Conservation (phyloP, 2,329 filamentous ascomycete species). For the Juglanconis oblonga region DNA sequence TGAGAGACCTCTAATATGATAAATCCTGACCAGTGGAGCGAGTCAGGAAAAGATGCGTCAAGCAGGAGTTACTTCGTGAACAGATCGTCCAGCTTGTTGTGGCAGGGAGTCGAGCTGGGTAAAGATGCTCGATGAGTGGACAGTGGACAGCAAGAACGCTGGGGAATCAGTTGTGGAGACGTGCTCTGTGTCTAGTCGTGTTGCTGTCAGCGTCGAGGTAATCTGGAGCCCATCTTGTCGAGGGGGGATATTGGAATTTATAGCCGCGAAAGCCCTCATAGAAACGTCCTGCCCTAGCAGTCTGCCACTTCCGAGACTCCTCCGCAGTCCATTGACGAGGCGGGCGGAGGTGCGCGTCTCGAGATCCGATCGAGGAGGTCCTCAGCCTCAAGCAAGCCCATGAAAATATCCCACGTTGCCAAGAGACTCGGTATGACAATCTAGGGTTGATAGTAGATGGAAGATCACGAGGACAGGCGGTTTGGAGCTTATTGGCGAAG, state of each 20-base stretch:
- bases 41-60: not conserved
- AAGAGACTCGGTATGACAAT: not conserved
- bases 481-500: slow-evolving; percentile 11
- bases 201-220: not conserved
- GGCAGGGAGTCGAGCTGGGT: not conserved
- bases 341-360: not conserved
- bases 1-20: not conserved
- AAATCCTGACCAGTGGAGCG: not conserved
- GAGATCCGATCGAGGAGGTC: not conserved
- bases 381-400: not conserved
- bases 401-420: slow-evolving; percentile 4
- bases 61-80: not conserved
- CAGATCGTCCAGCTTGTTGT: not conserved
- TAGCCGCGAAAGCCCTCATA: not conserved
- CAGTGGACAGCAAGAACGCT: not conserved
- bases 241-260: slow-evolving; percentile 9
- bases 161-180: not conserved
- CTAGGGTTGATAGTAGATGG: not conserved
- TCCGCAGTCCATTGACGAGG: not conserved
- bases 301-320: not conserved
- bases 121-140: not conserved
- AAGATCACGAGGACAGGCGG: slow-evolving; percentile 5
- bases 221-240: not conserved
- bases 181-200: not conserved
- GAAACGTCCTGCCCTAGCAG: not conserved